A percentile compares a stretch with the other conserved stretches of the same genome.
phyloP scores from a whole-genome alignment of 768 basidiomycete species.

The Dacryopinax spathularia region DNA sequence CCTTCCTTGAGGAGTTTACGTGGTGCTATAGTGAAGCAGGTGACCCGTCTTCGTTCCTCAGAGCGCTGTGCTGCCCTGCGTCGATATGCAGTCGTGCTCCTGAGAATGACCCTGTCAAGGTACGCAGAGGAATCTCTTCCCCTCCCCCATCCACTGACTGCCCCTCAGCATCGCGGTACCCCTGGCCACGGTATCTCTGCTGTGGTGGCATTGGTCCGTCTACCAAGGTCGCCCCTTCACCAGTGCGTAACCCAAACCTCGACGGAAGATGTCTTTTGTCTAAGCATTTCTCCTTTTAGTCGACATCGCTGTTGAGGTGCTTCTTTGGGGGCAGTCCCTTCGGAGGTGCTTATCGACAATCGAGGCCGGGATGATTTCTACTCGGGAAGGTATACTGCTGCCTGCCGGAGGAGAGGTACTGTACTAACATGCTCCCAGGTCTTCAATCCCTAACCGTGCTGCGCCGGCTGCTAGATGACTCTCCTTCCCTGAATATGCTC shows the following conservation, averaged over 20 bases:
- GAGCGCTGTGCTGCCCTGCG: no score
- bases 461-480: no score
- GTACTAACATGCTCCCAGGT: no score
- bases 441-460: no score
- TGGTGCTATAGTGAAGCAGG: no score
- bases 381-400: no score
- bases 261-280: no score
- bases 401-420: no score
- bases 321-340: not conserved
- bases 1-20: no score
- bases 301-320: not conserved
- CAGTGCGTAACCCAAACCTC: not conserved
- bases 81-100: not conserved
- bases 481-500: no score
- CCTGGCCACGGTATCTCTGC: not conserved
- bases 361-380: not conserved
- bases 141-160: not conserved
- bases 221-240: not conserved
- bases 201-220: not conserved
- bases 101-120: not conserved
- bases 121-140: not conserved
- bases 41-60: no score
- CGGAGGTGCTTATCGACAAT: not conserved
- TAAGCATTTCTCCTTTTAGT: not conserved
- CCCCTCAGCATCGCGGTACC: not conserved